Conservation (phyloP, 441 rosid species). For the Lepidium campestre region DNA sequence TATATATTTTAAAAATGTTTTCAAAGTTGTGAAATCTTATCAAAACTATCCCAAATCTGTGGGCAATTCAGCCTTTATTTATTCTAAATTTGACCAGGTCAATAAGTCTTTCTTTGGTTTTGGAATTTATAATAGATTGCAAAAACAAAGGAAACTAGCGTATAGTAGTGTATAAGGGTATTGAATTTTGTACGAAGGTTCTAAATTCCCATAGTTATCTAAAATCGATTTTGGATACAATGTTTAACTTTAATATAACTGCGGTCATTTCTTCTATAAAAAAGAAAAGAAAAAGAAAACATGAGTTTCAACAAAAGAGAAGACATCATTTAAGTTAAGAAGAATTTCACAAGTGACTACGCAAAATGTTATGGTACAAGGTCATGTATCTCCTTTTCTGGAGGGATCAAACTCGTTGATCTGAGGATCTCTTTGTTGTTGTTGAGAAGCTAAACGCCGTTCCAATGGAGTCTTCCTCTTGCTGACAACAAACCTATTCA, state of each 20-base stretch:
- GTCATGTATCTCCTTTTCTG: conserved; percentile 11
- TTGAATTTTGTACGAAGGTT: too few species aligned
- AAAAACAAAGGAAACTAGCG: too few species aligned
- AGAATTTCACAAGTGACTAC: background rate
- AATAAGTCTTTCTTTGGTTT: background rate
- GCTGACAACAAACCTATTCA: conserved; percentile 91
- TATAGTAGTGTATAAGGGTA: too few species aligned
- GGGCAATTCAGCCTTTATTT: background rate
- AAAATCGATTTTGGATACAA: too few species aligned
- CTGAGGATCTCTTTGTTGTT: conserved; percentile 55
- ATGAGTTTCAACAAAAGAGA: too few species aligned
- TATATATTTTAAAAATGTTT: background rate
- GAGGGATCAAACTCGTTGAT: conserved; percentile 42
- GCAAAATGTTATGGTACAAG: conserved; percentile 15
- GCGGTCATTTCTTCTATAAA: too few species aligned
- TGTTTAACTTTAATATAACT: too few species aligned
- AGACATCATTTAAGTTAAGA: too few species aligned
- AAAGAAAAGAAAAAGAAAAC: too few species aligned
- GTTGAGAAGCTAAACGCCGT: conserved; percentile 81
- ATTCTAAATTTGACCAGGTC: background rate
- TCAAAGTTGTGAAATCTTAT: background rate
- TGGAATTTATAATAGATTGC: background rate
- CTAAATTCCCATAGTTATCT: too few species aligned
- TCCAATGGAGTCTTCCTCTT: conserved; percentile 87
- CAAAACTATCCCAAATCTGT: background rate